Evolutionary conservation across 371 early-diverging fungal species (phyloP), one percentile per base, ranked within the genome.

Genomic region (Mucor racemosus): DNA sequence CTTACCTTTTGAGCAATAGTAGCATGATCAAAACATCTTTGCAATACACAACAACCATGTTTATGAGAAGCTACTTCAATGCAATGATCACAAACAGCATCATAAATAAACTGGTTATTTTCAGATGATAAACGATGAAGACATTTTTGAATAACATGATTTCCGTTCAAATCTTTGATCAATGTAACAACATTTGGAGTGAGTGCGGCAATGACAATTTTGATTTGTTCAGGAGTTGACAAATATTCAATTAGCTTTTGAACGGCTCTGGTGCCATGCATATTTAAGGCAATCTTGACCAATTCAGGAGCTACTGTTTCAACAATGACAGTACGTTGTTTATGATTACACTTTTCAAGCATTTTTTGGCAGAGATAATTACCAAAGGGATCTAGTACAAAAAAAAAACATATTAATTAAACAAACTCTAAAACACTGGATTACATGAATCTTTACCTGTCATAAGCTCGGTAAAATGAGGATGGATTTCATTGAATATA

Each of bases 141-240:
- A 69, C 96, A 97, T 78, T 98, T 99, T 80, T 99, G 99, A 57
- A 99, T 91, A 33, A 99, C 99, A 72, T 99, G 99, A 80, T 99
- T 99, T 55, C 99, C 99, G 75, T 99, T 99, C 50, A 97, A 87
- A 74, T 97, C 97, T 71, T 95, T 93, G 68, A 98, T 94, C 58
- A 98, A 75, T 8, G 90, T 79, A 7, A 96, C 93, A 1, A 96
- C 92, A 67, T 91, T 87, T 11, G 86, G 83, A 62, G 86, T 81
- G 19, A 99, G 77, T 17, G 96, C 93, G 7, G 72, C 70, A 15
- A 89, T 87, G 4, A 95, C 84, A 5, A 89, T 77, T 10, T 87
- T 80, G 62, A 93, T 92, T 79, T 92, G 92, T 60, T 85, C 75
- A 31, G 85, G 81, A 3, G 79, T 85, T 11, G 88, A 84, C 13